Percentiles rank a stretch among this genome's conserved stretches.
Evolutionary conservation across 2,329 filamentous ascomycete genomes (phyloP).

Genomic region (Verticillium nonalfalfae): DNA sequence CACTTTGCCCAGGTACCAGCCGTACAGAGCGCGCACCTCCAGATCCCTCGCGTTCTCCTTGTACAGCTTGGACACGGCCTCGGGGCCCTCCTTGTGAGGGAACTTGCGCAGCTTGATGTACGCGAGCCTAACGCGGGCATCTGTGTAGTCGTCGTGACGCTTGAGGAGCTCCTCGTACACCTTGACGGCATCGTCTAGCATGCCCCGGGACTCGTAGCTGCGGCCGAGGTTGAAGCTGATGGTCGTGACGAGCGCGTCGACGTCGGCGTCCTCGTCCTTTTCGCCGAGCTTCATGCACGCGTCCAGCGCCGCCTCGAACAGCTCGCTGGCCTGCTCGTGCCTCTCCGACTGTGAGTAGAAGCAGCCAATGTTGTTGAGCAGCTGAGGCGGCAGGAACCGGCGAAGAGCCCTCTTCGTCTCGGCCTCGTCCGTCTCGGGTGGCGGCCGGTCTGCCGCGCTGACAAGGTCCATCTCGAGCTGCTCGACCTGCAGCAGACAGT

Average conservation of each 20-base stretch:
- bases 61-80: conserved; percentile 79
- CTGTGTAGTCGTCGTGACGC: conserved; percentile 86
- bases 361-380: conserved; percentile 96
- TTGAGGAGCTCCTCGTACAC: conserved; percentile 82
- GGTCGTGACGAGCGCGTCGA: conserved; percentile 86
- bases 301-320: conserved; percentile 88
- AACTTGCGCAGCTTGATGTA: conserved; percentile 82
- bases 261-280: conserved; percentile 70
- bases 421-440: conserved; percentile 48
- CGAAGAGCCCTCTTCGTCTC: conserved; percentile 58
- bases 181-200: conserved; percentile 76
- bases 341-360: conserved; percentile 89
- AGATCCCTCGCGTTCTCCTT: conserved; percentile 78
- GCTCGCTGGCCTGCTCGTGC: conserved; percentile 69
- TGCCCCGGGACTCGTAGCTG: conserved; percentile 81
- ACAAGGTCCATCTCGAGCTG: conserved; percentile 80
- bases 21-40: conserved; percentile 87
- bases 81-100: conserved; percentile 79
- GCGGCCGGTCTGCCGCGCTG: conserved; percentile 60
- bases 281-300: conserved; percentile 79
- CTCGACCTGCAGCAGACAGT: conserved; percentile 88
- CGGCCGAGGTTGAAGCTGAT: conserved; percentile 95
- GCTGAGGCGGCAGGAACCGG: conserved; percentile 76
- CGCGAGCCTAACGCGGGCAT: conserved; percentile 80
- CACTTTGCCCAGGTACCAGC: conserved; percentile 86